These are phyloP conservation scores for Hibiscus tridactylites DNA, from an alignment of 345 rosid species.

Conservation along the genomic window DNA sequence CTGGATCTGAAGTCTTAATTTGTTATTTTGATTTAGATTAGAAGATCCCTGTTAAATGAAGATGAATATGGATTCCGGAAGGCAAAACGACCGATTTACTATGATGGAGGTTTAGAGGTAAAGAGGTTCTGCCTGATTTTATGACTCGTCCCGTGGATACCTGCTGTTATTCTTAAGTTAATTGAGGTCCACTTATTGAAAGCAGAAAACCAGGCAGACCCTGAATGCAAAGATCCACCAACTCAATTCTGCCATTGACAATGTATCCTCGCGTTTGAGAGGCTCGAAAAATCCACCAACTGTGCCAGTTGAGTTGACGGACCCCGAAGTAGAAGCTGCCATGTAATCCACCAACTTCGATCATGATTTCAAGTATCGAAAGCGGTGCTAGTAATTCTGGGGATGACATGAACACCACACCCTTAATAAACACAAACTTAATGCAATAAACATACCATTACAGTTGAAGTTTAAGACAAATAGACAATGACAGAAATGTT, in stretches of 20 bases:
- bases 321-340: constrained; percentile 66
- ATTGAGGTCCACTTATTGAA: constrained; percentile 5
- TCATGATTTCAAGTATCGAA: no score
- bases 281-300: constrained; percentile 45
- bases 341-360: constrained; percentile 15
- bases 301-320: constrained; percentile 36
- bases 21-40: constrained; percentile 36
- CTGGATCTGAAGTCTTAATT: not conserved
- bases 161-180: not conserved
- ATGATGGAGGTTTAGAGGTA: constrained; percentile 87
- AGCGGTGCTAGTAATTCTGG: no score
- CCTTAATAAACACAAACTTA: no score
- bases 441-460: no score
- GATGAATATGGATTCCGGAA: constrained; percentile 73
- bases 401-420: no score
- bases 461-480: no score
- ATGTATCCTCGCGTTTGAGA: constrained; percentile 74
- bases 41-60: constrained; percentile 71
- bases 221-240: constrained; percentile 81
- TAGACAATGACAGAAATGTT: no score
- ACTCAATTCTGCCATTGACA: constrained; percentile 87
- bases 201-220: constrained; percentile 80
- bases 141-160: not conserved
- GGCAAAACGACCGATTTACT: constrained; percentile 69
- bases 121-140: not conserved